Percentiles rank a stretch among this genome's conserved stretches.
Conservation (phyloP, 78 protist species). For the Planoprotostelium fungivorum region DNA sequence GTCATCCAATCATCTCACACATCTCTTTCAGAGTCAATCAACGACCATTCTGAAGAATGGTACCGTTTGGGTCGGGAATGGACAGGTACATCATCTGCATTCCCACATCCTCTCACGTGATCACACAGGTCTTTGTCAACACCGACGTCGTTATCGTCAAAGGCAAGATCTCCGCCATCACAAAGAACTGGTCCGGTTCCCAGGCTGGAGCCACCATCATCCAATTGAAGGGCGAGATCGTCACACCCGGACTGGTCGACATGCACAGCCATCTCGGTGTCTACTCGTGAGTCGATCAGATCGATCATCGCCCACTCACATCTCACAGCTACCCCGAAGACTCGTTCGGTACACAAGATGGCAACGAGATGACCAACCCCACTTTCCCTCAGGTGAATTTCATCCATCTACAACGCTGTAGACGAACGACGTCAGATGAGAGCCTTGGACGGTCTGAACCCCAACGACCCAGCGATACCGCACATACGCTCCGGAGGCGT, state of each 20-base stretch:
- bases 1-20: not conserved
- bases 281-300: not conserved
- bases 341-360: not conserved
- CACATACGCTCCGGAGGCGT: constrained; percentile 6
- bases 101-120: not conserved
- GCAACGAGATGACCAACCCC: constrained; percentile 18
- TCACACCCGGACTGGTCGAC: constrained; percentile 9
- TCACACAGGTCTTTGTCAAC: not conserved
- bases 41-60: not conserved
- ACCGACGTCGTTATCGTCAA: not conserved
- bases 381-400: constrained; percentile 9
- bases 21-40: not conserved
- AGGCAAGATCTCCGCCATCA: not conserved
- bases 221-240: not conserved
- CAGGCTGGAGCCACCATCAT: not conserved
- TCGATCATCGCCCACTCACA: too few relatives aligned
- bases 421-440: not conserved
- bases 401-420: not conserved
- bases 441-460: constrained; percentile 10
- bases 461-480: constrained; percentile 7
- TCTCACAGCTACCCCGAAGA: constrained; percentile 9
- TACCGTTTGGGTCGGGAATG: not conserved
- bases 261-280: constrained; percentile 16
- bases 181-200: not conserved
- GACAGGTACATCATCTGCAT: not conserved